Percentiles rank a stretch among this genome's conserved stretches.
Conservation (phyloP, 2,329 filamentous ascomycete genomes). For the Fusarium sp. region DNA sequence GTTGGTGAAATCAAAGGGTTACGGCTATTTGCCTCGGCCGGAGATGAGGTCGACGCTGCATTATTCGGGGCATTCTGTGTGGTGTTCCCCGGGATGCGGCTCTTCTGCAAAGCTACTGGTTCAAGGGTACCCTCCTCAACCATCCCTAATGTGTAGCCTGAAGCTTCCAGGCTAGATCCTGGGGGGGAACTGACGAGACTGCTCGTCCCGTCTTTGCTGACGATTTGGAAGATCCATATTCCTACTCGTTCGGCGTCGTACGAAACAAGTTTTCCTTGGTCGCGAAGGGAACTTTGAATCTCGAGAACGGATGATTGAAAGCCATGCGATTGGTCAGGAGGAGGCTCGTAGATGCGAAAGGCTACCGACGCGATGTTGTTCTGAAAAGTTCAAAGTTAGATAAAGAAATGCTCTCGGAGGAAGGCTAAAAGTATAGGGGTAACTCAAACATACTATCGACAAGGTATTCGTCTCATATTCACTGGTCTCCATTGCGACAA, state of each 20-base stretch:
- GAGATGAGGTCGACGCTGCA: constrained; percentile 56
- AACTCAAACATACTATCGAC: constrained; percentile 58
- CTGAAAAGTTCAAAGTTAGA: constrained; percentile 49
- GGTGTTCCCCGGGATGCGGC: constrained; percentile 53
- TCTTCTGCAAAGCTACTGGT: constrained; percentile 59
- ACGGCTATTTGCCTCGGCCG: constrained; percentile 51
- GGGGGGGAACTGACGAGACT: constrained; percentile 44
- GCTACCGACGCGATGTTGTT: constrained; percentile 66
- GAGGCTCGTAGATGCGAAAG: constrained; percentile 66
- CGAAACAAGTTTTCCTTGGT: constrained; percentile 63
- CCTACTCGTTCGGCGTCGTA: constrained; percentile 61
- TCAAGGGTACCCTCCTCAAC: constrained; percentile 64
- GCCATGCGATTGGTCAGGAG: constrained; percentile 54
- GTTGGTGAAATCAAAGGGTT: constrained; percentile 36
- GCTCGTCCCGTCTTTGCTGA: constrained; percentile 53
- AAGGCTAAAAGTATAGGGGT: neutral
- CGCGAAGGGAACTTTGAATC: constrained; percentile 62
- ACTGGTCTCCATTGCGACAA: constrained; percentile 69
- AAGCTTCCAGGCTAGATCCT: constrained; percentile 55
- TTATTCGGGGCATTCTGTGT: constrained; percentile 58
- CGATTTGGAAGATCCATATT: constrained; percentile 66
- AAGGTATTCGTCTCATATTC: constrained; percentile 72
- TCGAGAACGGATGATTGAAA: constrained; percentile 61
- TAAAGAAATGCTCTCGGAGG: neutral
- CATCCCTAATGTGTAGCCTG: constrained; percentile 56